phyloP scores from a whole-genome alignment of 345 rosid genomes.

The Populus euphratica region DNA sequence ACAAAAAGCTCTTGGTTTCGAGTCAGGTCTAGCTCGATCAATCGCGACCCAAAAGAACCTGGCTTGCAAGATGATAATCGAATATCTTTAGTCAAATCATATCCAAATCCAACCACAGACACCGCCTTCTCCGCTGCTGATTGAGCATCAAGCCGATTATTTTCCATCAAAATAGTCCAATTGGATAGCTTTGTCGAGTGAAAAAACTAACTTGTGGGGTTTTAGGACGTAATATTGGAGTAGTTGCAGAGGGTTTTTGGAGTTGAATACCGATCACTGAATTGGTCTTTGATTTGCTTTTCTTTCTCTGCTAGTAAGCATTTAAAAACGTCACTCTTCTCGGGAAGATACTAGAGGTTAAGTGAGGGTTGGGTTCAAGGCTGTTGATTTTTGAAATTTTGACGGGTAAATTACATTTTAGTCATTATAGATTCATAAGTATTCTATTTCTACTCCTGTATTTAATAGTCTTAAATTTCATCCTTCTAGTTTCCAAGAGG shows the following conservation, averaged over 20 bases:
- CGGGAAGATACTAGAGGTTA: no score
- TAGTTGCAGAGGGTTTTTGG: background rate
- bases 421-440: background rate
- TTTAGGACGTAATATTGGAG: background rate
- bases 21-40: slow-evolving; percentile 51
- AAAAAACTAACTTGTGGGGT: background rate
- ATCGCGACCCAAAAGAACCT: slow-evolving; percentile 43
- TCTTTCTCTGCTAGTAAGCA: background rate
- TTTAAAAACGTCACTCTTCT: no score
- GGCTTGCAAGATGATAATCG: slow-evolving; percentile 59
- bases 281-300: background rate
- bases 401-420: background rate
- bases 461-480: background rate
- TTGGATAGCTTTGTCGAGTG: background rate
- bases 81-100: slow-evolving; percentile 57
- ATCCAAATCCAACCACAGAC: slow-evolving; percentile 80
- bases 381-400: background rate
- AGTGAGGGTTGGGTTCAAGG: background rate
- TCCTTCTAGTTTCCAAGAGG: background rate
- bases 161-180: slow-evolving; percentile 36
- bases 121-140: slow-evolving; percentile 85
- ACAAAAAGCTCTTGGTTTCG: slow-evolving; percentile 51
- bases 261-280: background rate
- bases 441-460: background rate
- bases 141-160: slow-evolving; percentile 51